Evolutionary conservation across 345 rosid species (phyloP).

Genomic region (Camelina laxa): DNA sequence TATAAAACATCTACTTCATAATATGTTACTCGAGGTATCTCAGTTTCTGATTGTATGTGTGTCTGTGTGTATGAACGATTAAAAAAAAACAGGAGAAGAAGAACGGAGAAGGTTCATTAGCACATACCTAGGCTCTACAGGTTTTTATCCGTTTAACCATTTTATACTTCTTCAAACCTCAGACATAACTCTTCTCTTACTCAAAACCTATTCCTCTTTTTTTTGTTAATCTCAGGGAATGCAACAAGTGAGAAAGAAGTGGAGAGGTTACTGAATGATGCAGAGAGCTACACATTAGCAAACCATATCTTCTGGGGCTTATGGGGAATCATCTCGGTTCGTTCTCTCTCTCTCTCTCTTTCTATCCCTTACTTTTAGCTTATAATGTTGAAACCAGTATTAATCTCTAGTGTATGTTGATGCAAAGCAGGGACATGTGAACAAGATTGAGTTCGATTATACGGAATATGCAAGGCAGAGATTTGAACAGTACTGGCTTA

Average conservation of each 20-base stretch:
- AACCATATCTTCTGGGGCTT: constrained; percentile 83
- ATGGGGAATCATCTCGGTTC: constrained; percentile 69
- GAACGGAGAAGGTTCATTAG: constrained; percentile 70
- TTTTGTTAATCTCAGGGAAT: constrained; percentile 46
- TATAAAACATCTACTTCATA: background rate
- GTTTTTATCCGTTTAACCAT: constrained; percentile 46
- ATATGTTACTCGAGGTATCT: background rate
- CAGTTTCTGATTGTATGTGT: constrained; percentile 26
- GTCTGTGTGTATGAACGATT: constrained; percentile 8
- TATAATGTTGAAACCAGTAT: background rate
- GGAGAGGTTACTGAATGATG: constrained; percentile 47
- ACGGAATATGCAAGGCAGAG: constrained; percentile 68
- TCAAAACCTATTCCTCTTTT: background rate
- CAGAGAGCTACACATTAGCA: constrained; percentile 71
- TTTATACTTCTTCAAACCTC: constrained; percentile 10
- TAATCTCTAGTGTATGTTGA: constrained; percentile 16
- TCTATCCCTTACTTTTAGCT: background rate
- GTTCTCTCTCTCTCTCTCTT: constrained; percentile 8
- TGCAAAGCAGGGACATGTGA: constrained; percentile 49
- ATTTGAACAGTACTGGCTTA: constrained; percentile 59
- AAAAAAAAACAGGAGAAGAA: constrained; percentile 55
- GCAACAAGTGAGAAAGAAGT: constrained; percentile 55
- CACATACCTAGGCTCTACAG: constrained; percentile 65
- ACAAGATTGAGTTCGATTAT: constrained; percentile 60
- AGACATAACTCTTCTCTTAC: background rate